phyloP scores from a whole-genome alignment of 2,329 filamentous ascomycete genomes.

The Pyricularia sp. region DNA sequence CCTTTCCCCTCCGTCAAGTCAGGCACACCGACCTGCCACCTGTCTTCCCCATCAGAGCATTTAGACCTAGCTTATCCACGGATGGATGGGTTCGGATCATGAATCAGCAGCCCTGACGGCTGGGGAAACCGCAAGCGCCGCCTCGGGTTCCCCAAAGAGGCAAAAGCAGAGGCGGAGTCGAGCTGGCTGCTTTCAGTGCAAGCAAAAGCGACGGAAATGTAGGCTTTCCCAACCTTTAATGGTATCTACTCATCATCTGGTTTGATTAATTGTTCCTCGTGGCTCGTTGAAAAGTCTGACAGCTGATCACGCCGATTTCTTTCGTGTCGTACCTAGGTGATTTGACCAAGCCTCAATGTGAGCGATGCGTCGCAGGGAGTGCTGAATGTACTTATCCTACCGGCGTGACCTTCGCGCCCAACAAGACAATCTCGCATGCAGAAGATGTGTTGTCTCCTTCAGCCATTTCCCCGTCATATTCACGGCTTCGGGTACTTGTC shows the following conservation, averaged over 20 bases:
- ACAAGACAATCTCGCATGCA: constrained; percentile 27
- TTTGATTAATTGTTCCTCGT: not conserved
- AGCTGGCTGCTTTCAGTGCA: not conserved
- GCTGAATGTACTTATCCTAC: constrained; percentile 39
- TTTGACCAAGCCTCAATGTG: constrained; percentile 38
- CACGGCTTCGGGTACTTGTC: constrained; percentile 11
- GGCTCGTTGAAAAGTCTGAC: not conserved
- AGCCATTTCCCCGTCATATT: constrained; percentile 6
- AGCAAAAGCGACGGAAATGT: not conserved
- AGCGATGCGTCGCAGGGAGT: constrained; percentile 33
- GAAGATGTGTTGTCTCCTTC: not conserved
- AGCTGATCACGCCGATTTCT: not conserved
- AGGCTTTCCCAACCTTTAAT: not conserved
- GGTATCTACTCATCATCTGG: too few species aligned
- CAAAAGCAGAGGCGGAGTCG: not conserved
- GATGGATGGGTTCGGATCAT: not conserved
- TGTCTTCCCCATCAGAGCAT: not conserved
- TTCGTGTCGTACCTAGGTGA: constrained; percentile 27
- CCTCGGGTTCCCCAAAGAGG: not conserved
- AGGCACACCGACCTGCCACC: too few species aligned
- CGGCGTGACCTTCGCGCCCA: constrained; percentile 35
- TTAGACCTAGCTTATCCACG: not conserved
- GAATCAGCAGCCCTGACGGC: not conserved
- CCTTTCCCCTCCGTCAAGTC: too few species aligned
- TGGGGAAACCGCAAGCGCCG: not conserved